Evolutionary conservation across 2,329 filamentous ascomycete genomes (phyloP).

Genomic region (Lachnellula subtilissima): DNA sequence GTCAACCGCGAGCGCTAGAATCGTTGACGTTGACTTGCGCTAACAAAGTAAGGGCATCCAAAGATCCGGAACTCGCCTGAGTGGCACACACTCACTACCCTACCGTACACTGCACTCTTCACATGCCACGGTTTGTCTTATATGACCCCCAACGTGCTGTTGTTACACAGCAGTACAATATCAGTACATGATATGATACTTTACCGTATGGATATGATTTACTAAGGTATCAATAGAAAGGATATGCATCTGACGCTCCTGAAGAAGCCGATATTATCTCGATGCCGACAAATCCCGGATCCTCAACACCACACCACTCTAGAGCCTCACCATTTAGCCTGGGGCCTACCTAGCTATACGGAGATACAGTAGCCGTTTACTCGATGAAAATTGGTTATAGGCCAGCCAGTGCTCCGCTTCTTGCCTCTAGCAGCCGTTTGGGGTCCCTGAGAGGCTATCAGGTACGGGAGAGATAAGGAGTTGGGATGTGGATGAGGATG

Average conservation of each 20-base stretch:
- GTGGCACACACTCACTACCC: not conserved
- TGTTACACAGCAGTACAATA: not conserved
- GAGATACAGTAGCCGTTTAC: conserved; percentile 10
- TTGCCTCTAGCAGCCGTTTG: not conserved
- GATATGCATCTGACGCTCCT: not conserved
- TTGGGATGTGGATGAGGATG: conserved; percentile 14
- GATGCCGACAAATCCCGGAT: not conserved
- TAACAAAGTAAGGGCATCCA: not conserved
- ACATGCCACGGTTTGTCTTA: not conserved
- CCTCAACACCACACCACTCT: not conserved
- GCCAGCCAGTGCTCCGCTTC: not conserved
- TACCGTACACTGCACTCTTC: too few species aligned
- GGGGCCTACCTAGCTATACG: not conserved
- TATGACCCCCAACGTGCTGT: not conserved
- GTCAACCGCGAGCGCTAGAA: conserved; percentile 7
- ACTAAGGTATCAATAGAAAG: not conserved
- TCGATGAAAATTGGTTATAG: conserved; percentile 20
- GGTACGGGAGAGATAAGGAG: conserved; percentile 18
- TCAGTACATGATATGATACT: too few species aligned
- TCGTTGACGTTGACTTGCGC: not conserved
- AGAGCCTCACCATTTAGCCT: not conserved
- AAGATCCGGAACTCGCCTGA: conserved; percentile 4
- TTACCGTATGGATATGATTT: too few species aligned
- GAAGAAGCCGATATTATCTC: too few species aligned
- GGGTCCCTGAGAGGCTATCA: not conserved